Evolutionary conservation across 2,329 filamentous ascomycete species (phyloP).

Genomic region (Lecanicillium sp.): DNA sequence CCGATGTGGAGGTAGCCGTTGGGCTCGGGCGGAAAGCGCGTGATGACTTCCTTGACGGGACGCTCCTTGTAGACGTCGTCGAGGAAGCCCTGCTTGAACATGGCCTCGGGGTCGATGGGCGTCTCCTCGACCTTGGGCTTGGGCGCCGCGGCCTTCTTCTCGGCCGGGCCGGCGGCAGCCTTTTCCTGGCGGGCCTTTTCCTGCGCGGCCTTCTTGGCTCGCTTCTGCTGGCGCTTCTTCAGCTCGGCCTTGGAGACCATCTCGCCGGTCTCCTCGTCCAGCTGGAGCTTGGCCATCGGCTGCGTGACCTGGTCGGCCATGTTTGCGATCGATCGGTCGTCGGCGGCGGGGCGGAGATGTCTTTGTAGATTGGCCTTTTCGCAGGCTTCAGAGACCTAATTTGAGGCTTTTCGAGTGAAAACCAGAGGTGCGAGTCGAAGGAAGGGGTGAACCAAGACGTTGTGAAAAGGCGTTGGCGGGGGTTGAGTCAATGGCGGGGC

Average conservation of each 20-base stretch:
- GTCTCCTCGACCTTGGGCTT: conserved; percentile 44
- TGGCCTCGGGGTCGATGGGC: conserved; percentile 52
- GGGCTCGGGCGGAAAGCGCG: conserved; percentile 77
- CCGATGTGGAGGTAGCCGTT: conserved; percentile 93
- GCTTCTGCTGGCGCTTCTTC: conserved; percentile 53
- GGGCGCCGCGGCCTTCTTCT: conserved; percentile 24
- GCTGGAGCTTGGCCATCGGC: conserved; percentile 49
- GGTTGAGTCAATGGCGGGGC: conserved; percentile 9
- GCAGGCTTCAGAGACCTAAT: no score
- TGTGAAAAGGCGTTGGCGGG: conserved; percentile 2
- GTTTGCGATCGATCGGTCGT: conserved; percentile 14
- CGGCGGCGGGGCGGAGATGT: no score
- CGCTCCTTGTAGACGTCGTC: conserved; percentile 64
- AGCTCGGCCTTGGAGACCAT: conserved; percentile 58
- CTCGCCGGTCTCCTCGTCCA: conserved; percentile 58
- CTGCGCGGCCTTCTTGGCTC: conserved; percentile 48
- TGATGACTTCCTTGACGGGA: conserved; percentile 55
- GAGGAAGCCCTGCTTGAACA: conserved; percentile 78
- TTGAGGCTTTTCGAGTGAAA: no score
- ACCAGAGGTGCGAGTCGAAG: background rate
- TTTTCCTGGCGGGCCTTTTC: conserved; percentile 79
- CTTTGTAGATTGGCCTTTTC: no score
- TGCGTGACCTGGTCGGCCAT: conserved; percentile 46
- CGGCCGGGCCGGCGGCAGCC: conserved; percentile 52
- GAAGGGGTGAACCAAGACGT: background rate